These are phyloP conservation scores for Geotrichum restrictum DNA, from an alignment of 1,139 yeast genomes.

Conservation along the genomic window DNA sequence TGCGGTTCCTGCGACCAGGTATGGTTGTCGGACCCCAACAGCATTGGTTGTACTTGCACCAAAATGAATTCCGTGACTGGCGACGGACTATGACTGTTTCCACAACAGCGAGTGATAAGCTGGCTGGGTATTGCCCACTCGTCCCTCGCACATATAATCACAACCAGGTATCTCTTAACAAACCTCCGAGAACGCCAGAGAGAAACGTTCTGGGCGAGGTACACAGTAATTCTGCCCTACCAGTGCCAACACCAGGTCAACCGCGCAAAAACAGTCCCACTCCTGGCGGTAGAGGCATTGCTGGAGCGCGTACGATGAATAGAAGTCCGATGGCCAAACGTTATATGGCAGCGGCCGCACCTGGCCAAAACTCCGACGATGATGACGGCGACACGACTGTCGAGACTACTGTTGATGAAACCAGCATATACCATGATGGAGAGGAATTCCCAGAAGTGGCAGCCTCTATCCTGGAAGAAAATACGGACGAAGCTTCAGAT, in stretches of 20 bases:
- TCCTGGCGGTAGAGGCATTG: slow-evolving; percentile 22
- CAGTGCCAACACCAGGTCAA: slow-evolving; percentile 92
- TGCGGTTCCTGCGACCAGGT: slow-evolving; percentile 95
- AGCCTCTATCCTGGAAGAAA: neutral
- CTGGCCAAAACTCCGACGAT: slow-evolving; percentile 15
- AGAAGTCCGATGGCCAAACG: slow-evolving; percentile 10
- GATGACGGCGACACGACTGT: slow-evolving; percentile 10
- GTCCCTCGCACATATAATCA: slow-evolving; percentile 40
- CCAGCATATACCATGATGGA: slow-evolving; percentile 1
- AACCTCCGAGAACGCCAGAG: slow-evolving; percentile 65
- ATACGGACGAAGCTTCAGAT: neutral
- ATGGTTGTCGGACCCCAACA: slow-evolving; percentile 99
- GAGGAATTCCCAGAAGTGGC: neutral
- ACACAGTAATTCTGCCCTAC: slow-evolving; percentile 74
- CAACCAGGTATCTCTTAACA: slow-evolving; percentile 35
- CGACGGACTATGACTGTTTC: slow-evolving; percentile 85
- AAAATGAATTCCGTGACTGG: slow-evolving; percentile 95
- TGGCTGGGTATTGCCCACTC: slow-evolving; percentile 75
- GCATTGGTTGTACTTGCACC: slow-evolving; percentile 95
- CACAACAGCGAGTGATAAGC: slow-evolving; percentile 60
- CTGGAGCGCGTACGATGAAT: neutral
- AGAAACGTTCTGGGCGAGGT: slow-evolving; percentile 70
- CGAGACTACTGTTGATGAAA: neutral
- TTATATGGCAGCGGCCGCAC: slow-evolving; percentile 10
- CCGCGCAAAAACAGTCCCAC: slow-evolving; percentile 61